These are phyloP conservation scores for Vaccinium vitisidaea DNA, from an alignment of 148 eudicot genomes.

Conservation along the genomic window DNA sequence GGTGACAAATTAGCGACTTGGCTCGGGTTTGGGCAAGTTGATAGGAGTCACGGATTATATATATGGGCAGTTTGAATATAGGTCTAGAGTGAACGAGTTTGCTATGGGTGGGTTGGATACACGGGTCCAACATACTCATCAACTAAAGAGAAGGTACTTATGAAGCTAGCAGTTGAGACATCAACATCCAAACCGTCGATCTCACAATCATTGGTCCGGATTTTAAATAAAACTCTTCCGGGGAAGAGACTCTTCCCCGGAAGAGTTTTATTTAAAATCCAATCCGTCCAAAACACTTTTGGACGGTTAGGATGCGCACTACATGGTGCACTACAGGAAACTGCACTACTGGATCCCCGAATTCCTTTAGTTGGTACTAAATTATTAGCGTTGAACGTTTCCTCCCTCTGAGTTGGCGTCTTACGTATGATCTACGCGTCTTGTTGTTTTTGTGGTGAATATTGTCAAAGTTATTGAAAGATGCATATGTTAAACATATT, in stretches of 20 bases:
- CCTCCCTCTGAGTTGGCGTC: background rate
- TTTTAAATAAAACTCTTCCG: no score
- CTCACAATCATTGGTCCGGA: no score
- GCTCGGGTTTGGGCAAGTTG: background rate
- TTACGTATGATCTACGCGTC: background rate
- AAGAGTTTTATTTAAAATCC: no score
- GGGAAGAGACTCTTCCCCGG: no score
- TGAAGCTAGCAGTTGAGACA: no score
- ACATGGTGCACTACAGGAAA: background rate
- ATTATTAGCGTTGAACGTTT: background rate
- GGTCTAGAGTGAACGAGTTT: background rate
- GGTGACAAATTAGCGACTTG: background rate
- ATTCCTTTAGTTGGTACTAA: background rate
- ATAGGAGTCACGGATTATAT: background rate
- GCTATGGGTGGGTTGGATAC: background rate
- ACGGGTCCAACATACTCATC: no score
- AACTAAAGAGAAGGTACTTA: no score
- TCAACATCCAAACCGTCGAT: no score
- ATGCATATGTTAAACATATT: background rate
- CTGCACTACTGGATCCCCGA: background rate
- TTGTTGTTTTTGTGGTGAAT: background rate
- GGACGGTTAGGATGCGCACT: background rate
- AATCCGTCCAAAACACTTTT: no score
- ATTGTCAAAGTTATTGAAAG: background rate
- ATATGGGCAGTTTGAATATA: background rate